Conservation (phyloP, 1,139 yeast genomes). For the Hyphopichia pseudoburtonii region DNA sequence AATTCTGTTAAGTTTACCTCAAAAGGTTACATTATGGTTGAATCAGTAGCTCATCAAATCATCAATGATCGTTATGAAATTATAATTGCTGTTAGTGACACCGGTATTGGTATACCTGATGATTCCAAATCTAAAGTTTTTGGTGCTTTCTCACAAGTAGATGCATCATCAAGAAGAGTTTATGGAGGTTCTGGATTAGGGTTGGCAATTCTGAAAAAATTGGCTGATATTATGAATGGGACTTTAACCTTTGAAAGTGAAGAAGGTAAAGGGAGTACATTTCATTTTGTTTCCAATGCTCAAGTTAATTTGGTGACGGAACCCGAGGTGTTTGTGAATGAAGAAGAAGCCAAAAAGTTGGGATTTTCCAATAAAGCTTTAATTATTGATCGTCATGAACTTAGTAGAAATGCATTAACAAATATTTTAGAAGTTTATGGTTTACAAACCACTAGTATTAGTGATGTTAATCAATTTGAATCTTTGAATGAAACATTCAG, state of each 20-base stretch:
- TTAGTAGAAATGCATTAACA: constrained; percentile 32
- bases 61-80: constrained; percentile 42
- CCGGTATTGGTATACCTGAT: constrained; percentile 63
- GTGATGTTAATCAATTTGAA: neutral
- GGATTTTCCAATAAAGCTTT: constrained; percentile 22
- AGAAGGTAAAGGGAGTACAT: constrained; percentile 55
- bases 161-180: constrained; percentile 55
- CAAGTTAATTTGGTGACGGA: constrained; percentile 19
- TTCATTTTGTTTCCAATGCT: constrained; percentile 38
- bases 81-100: constrained; percentile 46
- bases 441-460: constrained; percentile 23
- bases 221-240: constrained; percentile 62
- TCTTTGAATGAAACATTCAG: constrained; percentile 6
- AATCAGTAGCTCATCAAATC: constrained; percentile 29
- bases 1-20: constrained; percentile 59
- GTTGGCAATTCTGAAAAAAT: constrained; percentile 56
- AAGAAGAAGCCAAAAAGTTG: constrained; percentile 10
- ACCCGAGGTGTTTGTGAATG: constrained; percentile 19
- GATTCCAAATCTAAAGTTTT: constrained; percentile 50
- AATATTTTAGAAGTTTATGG: constrained; percentile 32
- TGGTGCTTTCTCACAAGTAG: constrained; percentile 62
- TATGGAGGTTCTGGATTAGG: constrained; percentile 66
- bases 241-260: constrained; percentile 49
- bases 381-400: constrained; percentile 33
- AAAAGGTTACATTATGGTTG: constrained; percentile 47